Evolutionary conservation across 768 basidiomycete species (phyloP).

Genomic region (Russula compacta): DNA sequence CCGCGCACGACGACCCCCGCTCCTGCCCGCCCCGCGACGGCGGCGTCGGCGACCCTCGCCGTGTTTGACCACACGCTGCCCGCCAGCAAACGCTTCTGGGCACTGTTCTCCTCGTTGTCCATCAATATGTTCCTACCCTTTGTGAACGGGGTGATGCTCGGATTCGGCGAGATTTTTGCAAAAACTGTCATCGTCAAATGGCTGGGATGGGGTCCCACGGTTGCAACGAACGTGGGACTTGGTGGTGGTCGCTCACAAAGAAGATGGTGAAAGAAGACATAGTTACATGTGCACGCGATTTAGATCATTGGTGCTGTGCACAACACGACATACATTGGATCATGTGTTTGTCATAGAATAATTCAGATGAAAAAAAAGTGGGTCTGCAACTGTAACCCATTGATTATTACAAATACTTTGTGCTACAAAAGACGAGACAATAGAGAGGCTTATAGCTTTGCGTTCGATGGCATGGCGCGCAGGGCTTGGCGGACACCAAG

Average conservation of each 20-base stretch:
- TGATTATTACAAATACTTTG: neutral
- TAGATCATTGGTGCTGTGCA: neutral
- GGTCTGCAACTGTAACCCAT: neutral
- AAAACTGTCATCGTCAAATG: slow-evolving; percentile 58
- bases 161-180: slow-evolving; percentile 92
- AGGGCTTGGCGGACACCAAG: slow-evolving; percentile 71
- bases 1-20: slow-evolving; percentile 14
- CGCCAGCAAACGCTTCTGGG: slow-evolving; percentile 54
- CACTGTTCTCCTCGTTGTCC: slow-evolving; percentile 63
- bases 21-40: neutral
- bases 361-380: neutral
- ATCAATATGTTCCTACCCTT: slow-evolving; percentile 85
- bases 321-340: slow-evolving; percentile 3
- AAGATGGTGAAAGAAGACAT: neutral
- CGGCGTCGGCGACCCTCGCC: slow-evolving; percentile 45
- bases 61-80: slow-evolving; percentile 65
- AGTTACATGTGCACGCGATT: neutral
- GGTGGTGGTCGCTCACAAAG: neutral
- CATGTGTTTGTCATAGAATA: slow-evolving; percentile 8
- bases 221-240: slow-evolving; percentile 22
- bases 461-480: slow-evolving; percentile 45
- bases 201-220: slow-evolving; percentile 35
- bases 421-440: neutral
- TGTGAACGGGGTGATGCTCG: slow-evolving; percentile 91
- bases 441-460: slow-evolving; percentile 4